Conservation (phyloP, 164 flowering plant genomes). For the Santalum album region DNA sequence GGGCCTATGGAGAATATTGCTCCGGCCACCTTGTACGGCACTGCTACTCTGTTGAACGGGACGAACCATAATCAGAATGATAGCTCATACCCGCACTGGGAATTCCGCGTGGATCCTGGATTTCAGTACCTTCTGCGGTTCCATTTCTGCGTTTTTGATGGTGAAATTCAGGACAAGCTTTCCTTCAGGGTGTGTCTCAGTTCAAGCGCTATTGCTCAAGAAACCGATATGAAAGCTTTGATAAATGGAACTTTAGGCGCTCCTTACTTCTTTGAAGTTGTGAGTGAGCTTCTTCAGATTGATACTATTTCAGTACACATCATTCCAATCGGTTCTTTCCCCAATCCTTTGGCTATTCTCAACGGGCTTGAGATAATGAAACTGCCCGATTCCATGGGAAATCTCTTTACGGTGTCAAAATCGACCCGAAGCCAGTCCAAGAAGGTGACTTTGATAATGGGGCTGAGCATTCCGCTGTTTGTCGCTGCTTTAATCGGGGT, state of each 20-base stretch:
- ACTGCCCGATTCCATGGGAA: not conserved
- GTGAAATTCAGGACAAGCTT: not conserved
- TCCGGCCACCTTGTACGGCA: not conserved
- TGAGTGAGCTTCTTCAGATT: not conserved
- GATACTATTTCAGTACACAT: not conserved
- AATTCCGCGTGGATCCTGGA: not conserved
- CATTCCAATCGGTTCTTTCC: no score
- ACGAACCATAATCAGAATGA: not conserved
- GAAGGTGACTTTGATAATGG: not conserved
- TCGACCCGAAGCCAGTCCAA: not conserved
- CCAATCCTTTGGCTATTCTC: not conserved
- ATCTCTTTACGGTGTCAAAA: not conserved
- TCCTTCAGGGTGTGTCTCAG: not conserved
- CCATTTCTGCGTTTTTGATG: not conserved
- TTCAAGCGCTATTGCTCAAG: not conserved
- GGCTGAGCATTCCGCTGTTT: not conserved
- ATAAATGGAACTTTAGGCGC: not conserved
- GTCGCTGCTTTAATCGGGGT: not conserved
- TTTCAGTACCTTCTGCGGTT: not conserved
- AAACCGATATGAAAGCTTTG: not conserved
- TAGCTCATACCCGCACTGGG: not conserved
- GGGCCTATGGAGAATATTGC: not conserved
- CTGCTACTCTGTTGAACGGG: not conserved
- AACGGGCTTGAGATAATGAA: not conserved
- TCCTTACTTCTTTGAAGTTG: not conserved